Percentiles rank a stretch among this genome's conserved stretches.
These are phyloP conservation scores for Caryopteris hybrid DNA, from an alignment of 305 asterid genomes.

Conservation along the genomic window DNA sequence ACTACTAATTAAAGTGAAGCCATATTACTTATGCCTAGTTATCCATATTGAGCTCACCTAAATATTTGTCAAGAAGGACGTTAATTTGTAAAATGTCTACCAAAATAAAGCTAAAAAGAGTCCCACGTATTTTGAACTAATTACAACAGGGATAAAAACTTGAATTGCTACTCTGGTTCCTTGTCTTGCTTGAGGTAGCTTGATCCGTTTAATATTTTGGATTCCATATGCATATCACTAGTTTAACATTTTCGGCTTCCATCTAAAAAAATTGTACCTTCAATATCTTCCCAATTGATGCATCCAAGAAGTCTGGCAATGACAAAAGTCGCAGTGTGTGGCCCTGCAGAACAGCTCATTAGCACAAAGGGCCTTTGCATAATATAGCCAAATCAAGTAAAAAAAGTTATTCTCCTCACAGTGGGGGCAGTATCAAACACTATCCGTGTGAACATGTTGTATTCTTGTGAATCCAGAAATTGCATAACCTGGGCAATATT, in stretches of 20 bases:
- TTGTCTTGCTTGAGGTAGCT: neutral
- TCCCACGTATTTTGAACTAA: no score
- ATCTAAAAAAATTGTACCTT: constrained; percentile 35
- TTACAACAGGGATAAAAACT: no score
- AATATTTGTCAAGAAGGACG: neutral
- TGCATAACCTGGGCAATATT: constrained; percentile 66
- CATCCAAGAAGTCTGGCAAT: constrained; percentile 94
- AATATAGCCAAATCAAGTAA: constrained; percentile 6
- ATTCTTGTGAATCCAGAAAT: constrained; percentile 81
- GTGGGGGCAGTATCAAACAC: constrained; percentile 97
- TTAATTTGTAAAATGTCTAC: neutral
- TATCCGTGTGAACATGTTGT: constrained; percentile 76
- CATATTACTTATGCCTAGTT: neutral
- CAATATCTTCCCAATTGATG: constrained; percentile 77
- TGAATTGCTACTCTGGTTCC: no score
- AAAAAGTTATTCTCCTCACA: constrained; percentile 39
- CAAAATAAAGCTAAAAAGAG: no score
- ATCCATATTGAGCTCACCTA: neutral
- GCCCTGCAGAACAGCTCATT: constrained; percentile 52
- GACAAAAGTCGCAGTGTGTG: constrained; percentile 86
- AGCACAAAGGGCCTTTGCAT: constrained; percentile 8
- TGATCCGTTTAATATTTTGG: neutral
- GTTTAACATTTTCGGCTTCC: neutral
- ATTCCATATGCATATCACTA: neutral
- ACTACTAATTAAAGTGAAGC: neutral